Percentiles rank a stretch among this genome's conserved stretches.
Conservation (phyloP, 345 rosid species). For the Citrus mangshanensis region DNA sequence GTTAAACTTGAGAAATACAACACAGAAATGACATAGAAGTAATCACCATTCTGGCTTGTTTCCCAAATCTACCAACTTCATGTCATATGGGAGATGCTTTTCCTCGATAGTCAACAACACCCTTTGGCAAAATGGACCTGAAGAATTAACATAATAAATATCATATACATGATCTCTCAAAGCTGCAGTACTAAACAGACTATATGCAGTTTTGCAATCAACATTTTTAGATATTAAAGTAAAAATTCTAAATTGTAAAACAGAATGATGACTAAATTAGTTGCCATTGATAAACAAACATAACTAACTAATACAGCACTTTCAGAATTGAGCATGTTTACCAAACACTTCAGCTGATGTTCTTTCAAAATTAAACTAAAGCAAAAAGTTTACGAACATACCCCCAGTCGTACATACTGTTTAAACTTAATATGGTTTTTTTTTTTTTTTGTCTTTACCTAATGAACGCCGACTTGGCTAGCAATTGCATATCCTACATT, state of each 20-base stretch:
- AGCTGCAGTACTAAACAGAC: neutral
- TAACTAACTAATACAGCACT: neutral
- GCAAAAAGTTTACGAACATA: neutral
- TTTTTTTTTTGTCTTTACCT: too few relatives aligned
- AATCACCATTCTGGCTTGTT: slow-evolving; percentile 92
- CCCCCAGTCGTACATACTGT: neutral
- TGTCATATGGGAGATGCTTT: slow-evolving; percentile 78
- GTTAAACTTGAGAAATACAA: neutral
- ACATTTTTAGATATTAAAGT: neutral
- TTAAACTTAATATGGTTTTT: neutral
- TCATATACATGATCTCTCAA: neutral
- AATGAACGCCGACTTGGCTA: too few relatives aligned
- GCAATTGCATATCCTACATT: too few relatives aligned
- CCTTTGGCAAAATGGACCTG: slow-evolving; percentile 93
- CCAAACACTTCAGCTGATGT: neutral
- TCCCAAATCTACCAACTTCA: slow-evolving; percentile 77
- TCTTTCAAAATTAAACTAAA: neutral
- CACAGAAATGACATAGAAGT: neutral
- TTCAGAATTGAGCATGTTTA: neutral
- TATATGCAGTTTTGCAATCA: neutral
- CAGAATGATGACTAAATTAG: neutral
- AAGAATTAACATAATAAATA: slow-evolving; percentile 2
- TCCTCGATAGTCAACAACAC: slow-evolving; percentile 87
- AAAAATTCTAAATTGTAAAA: neutral
- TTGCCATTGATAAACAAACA: too few relatives aligned